These are phyloP conservation scores for Wickerhamomyces sp. DNA, from an alignment of 1,139 yeast species.

Conservation along the genomic window DNA sequence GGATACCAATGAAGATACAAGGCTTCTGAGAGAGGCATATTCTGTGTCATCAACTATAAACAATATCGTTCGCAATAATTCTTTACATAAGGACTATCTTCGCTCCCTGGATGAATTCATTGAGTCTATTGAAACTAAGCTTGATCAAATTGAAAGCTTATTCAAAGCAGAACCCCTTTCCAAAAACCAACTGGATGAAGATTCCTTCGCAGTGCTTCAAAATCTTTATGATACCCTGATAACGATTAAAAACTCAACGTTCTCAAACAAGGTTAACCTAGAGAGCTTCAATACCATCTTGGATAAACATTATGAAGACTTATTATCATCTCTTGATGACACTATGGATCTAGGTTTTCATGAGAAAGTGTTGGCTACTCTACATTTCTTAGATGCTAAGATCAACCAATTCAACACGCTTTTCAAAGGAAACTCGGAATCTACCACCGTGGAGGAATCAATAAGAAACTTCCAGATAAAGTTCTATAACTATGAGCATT, in stretches of 20 bases:
- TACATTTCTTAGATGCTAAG: slow-evolving; percentile 55
- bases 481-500: slow-evolving; percentile 58
- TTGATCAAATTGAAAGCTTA: slow-evolving; percentile 49
- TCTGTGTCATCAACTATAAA: slow-evolving; percentile 21
- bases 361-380: slow-evolving; percentile 46
- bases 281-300: slow-evolving; percentile 46
- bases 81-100: slow-evolving; percentile 46
- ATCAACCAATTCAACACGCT: slow-evolving; percentile 47
- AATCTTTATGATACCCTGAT: slow-evolving; percentile 28
- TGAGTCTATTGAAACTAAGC: slow-evolving; percentile 47
- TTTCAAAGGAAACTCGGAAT: slow-evolving; percentile 28
- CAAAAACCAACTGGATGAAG: slow-evolving; percentile 20
- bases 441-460: no score
- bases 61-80: slow-evolving; percentile 21
- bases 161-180: no score
- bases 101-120: slow-evolving; percentile 50
- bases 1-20: slow-evolving; percentile 20
- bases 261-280: slow-evolving; percentile 28
- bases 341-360: slow-evolving; percentile 21
- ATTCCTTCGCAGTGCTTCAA: slow-evolving; percentile 18
- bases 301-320: slow-evolving; percentile 51
- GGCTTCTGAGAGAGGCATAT: slow-evolving; percentile 18
- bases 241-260: slow-evolving; percentile 22
- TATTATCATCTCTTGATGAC: slow-evolving; percentile 29
- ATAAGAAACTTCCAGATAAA: slow-evolving; percentile 34